phyloP scores from a whole-genome alignment of 495 filamentous ascomycete species.

The Penicillium flavigenum region DNA sequence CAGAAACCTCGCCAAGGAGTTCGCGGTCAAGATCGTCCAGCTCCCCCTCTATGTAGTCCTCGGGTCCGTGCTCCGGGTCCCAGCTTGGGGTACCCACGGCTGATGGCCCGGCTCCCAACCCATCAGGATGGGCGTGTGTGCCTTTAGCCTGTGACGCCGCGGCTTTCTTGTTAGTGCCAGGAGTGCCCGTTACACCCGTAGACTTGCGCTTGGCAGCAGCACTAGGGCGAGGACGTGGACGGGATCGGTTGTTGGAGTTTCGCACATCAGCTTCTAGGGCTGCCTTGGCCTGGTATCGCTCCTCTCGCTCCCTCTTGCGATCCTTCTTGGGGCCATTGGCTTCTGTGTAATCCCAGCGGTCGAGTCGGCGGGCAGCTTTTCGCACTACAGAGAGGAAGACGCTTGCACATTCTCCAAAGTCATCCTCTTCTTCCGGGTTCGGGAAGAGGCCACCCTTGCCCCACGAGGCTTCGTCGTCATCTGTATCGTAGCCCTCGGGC shows the following conservation, averaged over 20 bases:
- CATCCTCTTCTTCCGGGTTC: conserved; percentile 62
- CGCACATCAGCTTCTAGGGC: conserved; percentile 29
- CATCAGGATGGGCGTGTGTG: conserved; percentile 30
- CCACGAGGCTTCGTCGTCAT: conserved; percentile 63
- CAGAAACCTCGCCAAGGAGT: conserved; percentile 49
- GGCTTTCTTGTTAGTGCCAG: conserved; percentile 28
- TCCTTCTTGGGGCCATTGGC: conserved; percentile 49
- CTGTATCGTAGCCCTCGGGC: conserved; percentile 74
- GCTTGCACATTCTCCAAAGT: conserved; percentile 76
- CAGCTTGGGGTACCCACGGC: conserved; percentile 25
- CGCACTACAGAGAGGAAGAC: conserved; percentile 71
- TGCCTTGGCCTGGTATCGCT: conserved; percentile 38
- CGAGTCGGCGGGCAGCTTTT: conserved; percentile 65
- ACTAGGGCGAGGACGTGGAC: conserved; percentile 22
- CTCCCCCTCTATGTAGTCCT: conserved; percentile 42
- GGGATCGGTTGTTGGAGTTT: conserved; percentile 23
- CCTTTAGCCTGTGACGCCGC: conserved; percentile 33
- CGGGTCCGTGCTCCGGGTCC: conserved; percentile 25
- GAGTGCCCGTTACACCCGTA: conserved; percentile 27
- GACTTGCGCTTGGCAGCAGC: conserved; percentile 41
- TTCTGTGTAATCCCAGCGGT: conserved; percentile 65
- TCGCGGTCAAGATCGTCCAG: conserved; percentile 55
- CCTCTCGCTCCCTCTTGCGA: conserved; percentile 45
- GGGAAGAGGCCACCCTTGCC: conserved; percentile 70
- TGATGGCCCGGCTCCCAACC: conserved; percentile 15